A percentile compares a stretch with the other conserved stretches of the same genome.
Evolutionary conservation across 2,329 filamentous ascomycete species (phyloP).

Genomic region (Neospermospora avenae): DNA sequence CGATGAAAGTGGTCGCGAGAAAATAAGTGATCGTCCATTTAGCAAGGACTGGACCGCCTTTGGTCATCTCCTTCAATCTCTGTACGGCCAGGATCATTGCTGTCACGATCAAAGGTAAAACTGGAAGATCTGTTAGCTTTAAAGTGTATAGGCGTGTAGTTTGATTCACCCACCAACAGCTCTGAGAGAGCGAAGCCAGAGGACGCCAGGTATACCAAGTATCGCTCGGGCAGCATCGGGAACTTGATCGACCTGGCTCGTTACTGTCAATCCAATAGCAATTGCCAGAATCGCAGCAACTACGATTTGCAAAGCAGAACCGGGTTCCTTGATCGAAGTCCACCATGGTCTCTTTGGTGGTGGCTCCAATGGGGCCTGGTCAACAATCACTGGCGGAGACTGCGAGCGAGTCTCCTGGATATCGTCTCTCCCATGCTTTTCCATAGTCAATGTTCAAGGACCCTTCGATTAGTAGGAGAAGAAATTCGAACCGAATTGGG

Average conservation of each 20-base stretch:
- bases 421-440: background rate
- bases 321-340: constrained; percentile 1
- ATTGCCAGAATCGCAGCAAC: constrained; percentile 3
- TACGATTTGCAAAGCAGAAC: constrained; percentile 7
- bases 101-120: constrained; percentile 3
- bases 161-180: background rate
- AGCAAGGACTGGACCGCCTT: background rate
- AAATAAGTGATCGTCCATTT: constrained; percentile 5
- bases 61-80: constrained; percentile 3
- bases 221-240: constrained; percentile 1
- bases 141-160: too few relatives aligned
- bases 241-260: background rate
- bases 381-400: background rate
- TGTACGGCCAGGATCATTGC: constrained; percentile 2
- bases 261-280: constrained; percentile 1
- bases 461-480: background rate
- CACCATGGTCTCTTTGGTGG: background rate
- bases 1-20: constrained; percentile 1
- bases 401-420: background rate
- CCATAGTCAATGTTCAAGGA: background rate
- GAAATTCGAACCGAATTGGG: background rate
- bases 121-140: background rate
- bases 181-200: constrained; percentile 1
- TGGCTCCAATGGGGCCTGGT: background rate
- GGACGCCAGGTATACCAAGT: background rate